Evolutionary conservation across 805 yeast genomes (phyloP).

Genomic region (Saccharomycopsis guyanensis): DNA sequence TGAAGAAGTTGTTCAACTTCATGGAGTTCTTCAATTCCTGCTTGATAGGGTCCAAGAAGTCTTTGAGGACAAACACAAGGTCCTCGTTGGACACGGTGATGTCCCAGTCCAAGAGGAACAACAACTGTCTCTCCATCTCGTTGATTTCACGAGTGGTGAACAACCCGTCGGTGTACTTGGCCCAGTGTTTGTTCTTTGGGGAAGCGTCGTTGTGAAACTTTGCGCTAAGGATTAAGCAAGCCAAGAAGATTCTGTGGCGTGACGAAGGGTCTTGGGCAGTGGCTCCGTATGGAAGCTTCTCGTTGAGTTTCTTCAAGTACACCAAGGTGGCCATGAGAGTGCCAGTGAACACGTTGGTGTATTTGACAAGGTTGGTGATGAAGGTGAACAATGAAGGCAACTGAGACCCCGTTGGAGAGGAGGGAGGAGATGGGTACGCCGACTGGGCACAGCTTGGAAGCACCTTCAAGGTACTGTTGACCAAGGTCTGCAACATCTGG

Average conservation of each 20-base stretch:
- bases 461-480: slow-evolving; percentile 18
- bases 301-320: slow-evolving; percentile 69
- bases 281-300: slow-evolving; percentile 76
- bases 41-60: slow-evolving; percentile 72
- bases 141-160: slow-evolving; percentile 73
- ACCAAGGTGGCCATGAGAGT: slow-evolving; percentile 90
- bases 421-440: slow-evolving; percentile 32
- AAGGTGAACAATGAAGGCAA: slow-evolving; percentile 49
- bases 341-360: slow-evolving; percentile 90
- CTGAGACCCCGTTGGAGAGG: slow-evolving; percentile 29
- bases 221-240: slow-evolving; percentile 85
- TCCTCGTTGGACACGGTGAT: slow-evolving; percentile 65
- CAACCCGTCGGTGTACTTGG: slow-evolving; percentile 82
- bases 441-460: slow-evolving; percentile 15
- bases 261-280: slow-evolving; percentile 84
- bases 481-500: slow-evolving; percentile 20
- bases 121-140: slow-evolving; percentile 83
- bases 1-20: slow-evolving; percentile 13
- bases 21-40: slow-evolving; percentile 22
- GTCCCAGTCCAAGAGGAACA: slow-evolving; percentile 80
- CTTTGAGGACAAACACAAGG: slow-evolving; percentile 58
- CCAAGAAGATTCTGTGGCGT: slow-evolving; percentile 85
- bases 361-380: slow-evolving; percentile 62
- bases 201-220: slow-evolving; percentile 88
- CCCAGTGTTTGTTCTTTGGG: slow-evolving; percentile 96